phyloP scores from a whole-genome alignment of 495 filamentous ascomycete genomes.

The Penicillium egyptiacum region DNA sequence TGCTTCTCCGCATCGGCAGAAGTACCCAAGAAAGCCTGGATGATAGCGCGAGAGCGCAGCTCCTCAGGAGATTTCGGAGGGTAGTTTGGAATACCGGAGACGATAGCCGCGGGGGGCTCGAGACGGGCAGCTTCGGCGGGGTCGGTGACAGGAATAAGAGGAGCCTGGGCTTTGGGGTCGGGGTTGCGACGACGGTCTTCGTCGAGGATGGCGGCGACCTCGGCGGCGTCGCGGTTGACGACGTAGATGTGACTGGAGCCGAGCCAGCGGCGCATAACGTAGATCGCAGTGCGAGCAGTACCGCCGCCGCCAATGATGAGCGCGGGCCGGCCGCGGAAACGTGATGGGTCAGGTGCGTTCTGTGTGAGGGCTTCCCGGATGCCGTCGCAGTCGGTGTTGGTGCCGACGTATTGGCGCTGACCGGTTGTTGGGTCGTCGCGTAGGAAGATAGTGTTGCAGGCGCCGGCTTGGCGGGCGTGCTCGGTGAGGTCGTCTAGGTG shows the following conservation, averaged over 20 bases:
- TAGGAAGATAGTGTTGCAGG: constrained; percentile 73
- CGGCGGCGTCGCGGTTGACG: constrained; percentile 62
- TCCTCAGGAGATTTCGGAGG: constrained; percentile 61
- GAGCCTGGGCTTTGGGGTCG: constrained; percentile 37
- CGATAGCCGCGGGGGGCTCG: constrained; percentile 58
- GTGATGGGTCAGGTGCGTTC: constrained; percentile 45
- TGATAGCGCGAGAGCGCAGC: constrained; percentile 52
- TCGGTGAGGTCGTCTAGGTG: constrained; percentile 67
- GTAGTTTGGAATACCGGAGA: constrained; percentile 70
- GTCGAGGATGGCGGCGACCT: constrained; percentile 62
- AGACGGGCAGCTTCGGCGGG: constrained; percentile 55
- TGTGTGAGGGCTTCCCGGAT: constrained; percentile 66
- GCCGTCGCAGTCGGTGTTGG: constrained; percentile 75
- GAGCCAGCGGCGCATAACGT: constrained; percentile 65
- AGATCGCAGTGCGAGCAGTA: constrained; percentile 67
- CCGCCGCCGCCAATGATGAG: constrained; percentile 68
- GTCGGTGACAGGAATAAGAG: constrained; percentile 56
- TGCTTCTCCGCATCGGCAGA: constrained; percentile 28
- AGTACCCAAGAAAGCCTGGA: constrained; percentile 53
- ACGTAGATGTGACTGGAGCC: constrained; percentile 66
- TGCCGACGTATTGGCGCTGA: constrained; percentile 55
- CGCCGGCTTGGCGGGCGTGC: constrained; percentile 65
- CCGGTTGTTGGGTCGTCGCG: constrained; percentile 42
- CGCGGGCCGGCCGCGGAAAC: constrained; percentile 56
- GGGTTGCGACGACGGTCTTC: constrained; percentile 46